Evolutionary conservation across 176 grass and related monocot species (phyloP).

Genomic region (Oryza officinalis): DNA sequence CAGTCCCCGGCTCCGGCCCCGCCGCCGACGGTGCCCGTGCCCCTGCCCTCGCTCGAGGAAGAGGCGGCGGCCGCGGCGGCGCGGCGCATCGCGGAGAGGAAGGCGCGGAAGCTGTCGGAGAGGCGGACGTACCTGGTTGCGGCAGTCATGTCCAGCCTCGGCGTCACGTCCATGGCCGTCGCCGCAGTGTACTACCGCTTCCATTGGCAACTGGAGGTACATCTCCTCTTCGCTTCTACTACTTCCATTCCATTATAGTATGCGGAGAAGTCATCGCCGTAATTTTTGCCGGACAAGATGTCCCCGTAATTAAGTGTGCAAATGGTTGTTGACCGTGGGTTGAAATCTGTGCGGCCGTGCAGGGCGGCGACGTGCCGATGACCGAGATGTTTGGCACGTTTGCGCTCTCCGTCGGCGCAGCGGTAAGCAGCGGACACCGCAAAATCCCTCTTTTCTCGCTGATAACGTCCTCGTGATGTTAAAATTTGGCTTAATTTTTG

Average conservation of each 20-base stretch:
- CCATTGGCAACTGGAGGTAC: conserved; percentile 78
- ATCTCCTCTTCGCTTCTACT: not conserved
- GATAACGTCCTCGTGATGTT: not conserved
- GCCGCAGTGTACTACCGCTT: conserved; percentile 79
- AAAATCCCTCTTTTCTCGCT: not conserved
- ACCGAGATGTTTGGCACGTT: conserved; percentile 87
- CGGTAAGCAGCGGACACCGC: conserved; percentile 36
- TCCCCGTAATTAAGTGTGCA: not conserved
- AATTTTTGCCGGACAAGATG: too few relatives aligned
- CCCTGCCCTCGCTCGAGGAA: conserved; percentile 26
- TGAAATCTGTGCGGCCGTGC: conserved; percentile 1
- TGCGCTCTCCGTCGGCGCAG: conserved; percentile 79
- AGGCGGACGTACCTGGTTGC: conserved; percentile 72
- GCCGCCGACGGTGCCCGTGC: not conserved
- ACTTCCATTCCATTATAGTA: not conserved
- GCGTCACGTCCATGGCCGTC: conserved; percentile 71
- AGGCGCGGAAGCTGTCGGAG: conserved; percentile 65
- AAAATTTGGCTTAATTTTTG: not conserved
- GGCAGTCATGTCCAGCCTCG: conserved; percentile 81
- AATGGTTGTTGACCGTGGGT: not conserved
- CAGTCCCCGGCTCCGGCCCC: not conserved
- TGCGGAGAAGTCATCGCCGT: not conserved
- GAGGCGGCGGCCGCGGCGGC: conserved; percentile 40
- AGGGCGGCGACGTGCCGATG: conserved; percentile 78
- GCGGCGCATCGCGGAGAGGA: conserved; percentile 45